Percentiles rank a stretch among this genome's conserved stretches.
phyloP scores from a whole-genome alignment of 1,284 basidiomycete species.

The Tremellales sp. region DNA sequence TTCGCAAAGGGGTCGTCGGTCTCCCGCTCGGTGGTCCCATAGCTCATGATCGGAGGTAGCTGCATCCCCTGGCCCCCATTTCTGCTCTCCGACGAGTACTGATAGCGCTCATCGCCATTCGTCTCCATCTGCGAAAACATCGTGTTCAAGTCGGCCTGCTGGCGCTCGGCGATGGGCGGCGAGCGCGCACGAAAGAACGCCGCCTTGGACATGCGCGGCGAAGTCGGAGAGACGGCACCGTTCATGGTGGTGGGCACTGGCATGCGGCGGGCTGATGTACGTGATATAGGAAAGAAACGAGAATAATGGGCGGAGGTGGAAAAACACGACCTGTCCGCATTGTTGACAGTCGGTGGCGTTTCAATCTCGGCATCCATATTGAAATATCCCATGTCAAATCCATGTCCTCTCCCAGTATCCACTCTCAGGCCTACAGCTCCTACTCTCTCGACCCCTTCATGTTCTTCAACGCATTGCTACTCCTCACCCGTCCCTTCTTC shows the following conservation, averaged over 20 bases:
- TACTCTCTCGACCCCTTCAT: constrained; percentile 47
- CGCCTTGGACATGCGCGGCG: constrained; percentile 35
- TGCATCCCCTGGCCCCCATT: too few species aligned
- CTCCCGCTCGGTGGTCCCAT: too few species aligned
- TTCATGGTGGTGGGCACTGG: constrained; percentile 20
- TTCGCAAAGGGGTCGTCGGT: too few species aligned
- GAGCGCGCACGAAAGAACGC: constrained; percentile 40
- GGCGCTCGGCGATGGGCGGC: constrained; percentile 23
- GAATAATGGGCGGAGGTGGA: neutral
- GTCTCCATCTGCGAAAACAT: too few species aligned
- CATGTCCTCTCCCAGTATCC: neutral
- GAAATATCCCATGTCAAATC: neutral
- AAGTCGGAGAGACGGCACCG: constrained; percentile 16
- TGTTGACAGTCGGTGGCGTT: neutral
- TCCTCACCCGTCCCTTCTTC: constrained; percentile 45
- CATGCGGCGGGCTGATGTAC: constrained; percentile 8
- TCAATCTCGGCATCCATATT: neutral
- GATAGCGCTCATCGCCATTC: too few species aligned
- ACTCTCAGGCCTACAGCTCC: neutral
- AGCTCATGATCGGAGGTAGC: too few species aligned
- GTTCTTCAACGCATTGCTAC: constrained; percentile 41
- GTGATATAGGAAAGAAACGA: neutral
- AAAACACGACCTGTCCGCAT: neutral
- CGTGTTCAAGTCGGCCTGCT: too few species aligned
- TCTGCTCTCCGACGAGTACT: too few species aligned